Evolutionary conservation across 2,329 filamentous ascomycete genomes (phyloP).

Genomic region (Exophiala dermatitidis): DNA sequence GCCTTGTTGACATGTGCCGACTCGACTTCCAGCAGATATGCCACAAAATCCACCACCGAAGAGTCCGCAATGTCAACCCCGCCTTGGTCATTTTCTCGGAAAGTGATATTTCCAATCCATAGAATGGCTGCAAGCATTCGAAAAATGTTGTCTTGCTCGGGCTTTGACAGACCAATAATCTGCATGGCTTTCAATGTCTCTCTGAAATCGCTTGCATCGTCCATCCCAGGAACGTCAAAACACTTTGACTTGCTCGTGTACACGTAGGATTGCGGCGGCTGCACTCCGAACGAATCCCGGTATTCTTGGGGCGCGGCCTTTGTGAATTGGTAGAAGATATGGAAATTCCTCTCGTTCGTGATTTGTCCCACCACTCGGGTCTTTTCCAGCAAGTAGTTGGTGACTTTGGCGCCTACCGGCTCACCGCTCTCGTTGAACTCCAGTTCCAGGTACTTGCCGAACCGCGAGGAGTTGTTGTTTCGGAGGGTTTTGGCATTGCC

Average conservation of each 20-base stretch:
- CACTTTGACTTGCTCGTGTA: constrained; percentile 95
- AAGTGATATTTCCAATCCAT: constrained; percentile 92
- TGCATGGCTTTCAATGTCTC: constrained; percentile 94
- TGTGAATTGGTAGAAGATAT: constrained; percentile 98
- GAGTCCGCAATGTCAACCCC: constrained; percentile 82
- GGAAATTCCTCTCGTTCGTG: constrained; percentile 90
- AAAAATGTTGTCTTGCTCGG: constrained; percentile 93
- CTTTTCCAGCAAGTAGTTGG: constrained; percentile 96
- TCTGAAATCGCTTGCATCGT: constrained; percentile 79
- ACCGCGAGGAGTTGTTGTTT: constrained; percentile 98
- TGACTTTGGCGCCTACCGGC: constrained; percentile 93
- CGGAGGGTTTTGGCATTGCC: constrained; percentile 96
- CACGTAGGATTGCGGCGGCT: constrained; percentile 83
- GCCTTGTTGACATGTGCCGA: constrained; percentile 72
- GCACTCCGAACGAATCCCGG: constrained; percentile 78
- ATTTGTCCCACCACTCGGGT: constrained; percentile 93
- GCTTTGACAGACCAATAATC: constrained; percentile 78
- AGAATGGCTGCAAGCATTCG: constrained; percentile 85
- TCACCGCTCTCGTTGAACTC: constrained; percentile 90
- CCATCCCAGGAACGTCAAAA: constrained; percentile 86
- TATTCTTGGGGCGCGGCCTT: constrained; percentile 87
- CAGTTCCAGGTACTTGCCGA: constrained; percentile 96
- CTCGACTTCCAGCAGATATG: constrained; percentile 86
- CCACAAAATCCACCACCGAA: constrained; percentile 88
- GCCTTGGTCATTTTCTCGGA: constrained; percentile 78